phyloP scores from a whole-genome alignment of 2,329 filamentous ascomycete species.

The Kalmusia sp. region DNA sequence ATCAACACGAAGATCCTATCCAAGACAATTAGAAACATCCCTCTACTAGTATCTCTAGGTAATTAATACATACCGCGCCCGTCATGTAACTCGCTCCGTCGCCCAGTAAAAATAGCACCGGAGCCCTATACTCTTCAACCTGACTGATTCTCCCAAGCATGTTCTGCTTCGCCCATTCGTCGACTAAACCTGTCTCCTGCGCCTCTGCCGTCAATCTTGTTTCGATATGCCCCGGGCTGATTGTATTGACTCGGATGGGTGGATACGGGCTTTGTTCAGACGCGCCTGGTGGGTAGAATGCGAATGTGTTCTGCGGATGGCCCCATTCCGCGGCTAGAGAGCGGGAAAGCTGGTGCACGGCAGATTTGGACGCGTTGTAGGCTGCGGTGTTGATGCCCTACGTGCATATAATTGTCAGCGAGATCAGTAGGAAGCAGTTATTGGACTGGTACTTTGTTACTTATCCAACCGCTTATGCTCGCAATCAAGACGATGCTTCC shows the following conservation, averaged over 20 bases:
- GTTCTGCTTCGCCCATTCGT: slow-evolving; percentile 39
- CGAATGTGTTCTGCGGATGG: slow-evolving; percentile 49
- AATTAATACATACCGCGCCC: slow-evolving; percentile 39
- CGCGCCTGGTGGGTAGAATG: slow-evolving; percentile 23
- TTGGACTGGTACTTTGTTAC: slow-evolving; percentile 28
- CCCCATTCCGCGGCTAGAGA: slow-evolving; percentile 60
- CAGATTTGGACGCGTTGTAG: slow-evolving; percentile 64
- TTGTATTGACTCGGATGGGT: slow-evolving; percentile 58
- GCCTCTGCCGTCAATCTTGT: slow-evolving; percentile 48
- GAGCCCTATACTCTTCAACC: slow-evolving; percentile 30
- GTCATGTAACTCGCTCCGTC: slow-evolving; percentile 69
- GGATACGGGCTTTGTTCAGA: slow-evolving; percentile 31
- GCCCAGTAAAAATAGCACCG: slow-evolving; percentile 38
- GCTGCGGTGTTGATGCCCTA: slow-evolving; percentile 51
- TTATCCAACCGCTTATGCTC: slow-evolving; percentile 45
- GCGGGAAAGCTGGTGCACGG: slow-evolving; percentile 59
- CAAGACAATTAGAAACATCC: background rate
- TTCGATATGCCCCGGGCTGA: slow-evolving; percentile 62
- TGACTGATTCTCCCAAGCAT: slow-evolving; percentile 46
- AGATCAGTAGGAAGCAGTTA: background rate
- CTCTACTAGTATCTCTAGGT: background rate
- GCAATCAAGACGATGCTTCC: slow-evolving; percentile 49
- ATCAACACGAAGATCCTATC: slow-evolving; percentile 49
- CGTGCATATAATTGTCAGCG: slow-evolving; percentile 10
- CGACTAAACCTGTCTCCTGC: slow-evolving; percentile 36